Evolutionary conservation across 306 rosid genomes (phyloP).

Genomic region (Betula pendula): DNA sequence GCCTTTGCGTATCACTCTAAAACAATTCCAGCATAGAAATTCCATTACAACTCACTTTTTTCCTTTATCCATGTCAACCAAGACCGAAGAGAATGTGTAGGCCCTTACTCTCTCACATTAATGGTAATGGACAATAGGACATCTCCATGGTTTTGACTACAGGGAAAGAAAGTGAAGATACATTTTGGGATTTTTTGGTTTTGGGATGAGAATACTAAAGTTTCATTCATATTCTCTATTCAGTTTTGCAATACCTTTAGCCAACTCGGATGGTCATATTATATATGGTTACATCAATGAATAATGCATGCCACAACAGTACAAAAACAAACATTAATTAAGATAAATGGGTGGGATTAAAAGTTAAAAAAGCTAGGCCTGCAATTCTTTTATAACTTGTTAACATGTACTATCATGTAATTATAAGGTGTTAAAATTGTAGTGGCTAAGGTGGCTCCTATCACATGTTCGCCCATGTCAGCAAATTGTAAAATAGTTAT

Average conservation of each 20-base stretch:
- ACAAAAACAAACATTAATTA: too few species aligned
- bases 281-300: neutral
- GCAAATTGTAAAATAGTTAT: too few species aligned
- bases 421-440: too few species aligned
- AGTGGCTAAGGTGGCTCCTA: too few species aligned
- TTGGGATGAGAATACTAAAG: neutral
- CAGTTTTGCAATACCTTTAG: neutral
- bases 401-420: too few species aligned
- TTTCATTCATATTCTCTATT: neutral
- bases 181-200: neutral
- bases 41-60: constrained; percentile 26
- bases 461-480: too few species aligned
- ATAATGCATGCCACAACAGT: too few species aligned
- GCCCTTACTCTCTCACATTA: constrained; percentile 9
- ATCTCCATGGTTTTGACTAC: constrained; percentile 14
- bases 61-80: constrained; percentile 27
- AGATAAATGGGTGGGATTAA: neutral
- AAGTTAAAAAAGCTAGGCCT: neutral
- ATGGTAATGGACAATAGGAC: constrained; percentile 8
- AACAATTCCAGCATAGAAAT: constrained; percentile 37
- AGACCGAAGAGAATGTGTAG: constrained; percentile 20
- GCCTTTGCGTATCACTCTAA: constrained; percentile 20
- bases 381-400: too few species aligned
- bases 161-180: neutral
- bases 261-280: neutral